Evolutionary conservation across 495 filamentous ascomycete genomes (phyloP), one percentile per base, ranked within the genome.

Genomic region (Aspergillus baeticus): DNA sequence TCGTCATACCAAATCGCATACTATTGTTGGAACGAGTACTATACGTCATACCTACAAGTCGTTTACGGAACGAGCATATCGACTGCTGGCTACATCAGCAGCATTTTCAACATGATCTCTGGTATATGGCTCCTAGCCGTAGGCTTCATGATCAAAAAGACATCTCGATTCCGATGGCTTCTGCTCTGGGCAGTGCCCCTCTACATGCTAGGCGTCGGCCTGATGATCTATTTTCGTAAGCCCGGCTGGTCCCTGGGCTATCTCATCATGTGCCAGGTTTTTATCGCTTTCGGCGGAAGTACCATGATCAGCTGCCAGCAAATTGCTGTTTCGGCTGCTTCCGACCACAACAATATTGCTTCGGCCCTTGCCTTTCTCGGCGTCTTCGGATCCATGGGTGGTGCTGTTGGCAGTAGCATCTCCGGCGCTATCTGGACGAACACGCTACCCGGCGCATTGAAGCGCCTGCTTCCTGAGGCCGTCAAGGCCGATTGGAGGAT

Each of bases 41-140:
- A 88, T 69, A 75, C 69, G 31, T 89, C 85, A 15, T 90, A 84
- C 70, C 74, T 93, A 6, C 87, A 90, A 72, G 88, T 89, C 1
- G 89, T 93, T 36, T 78, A 86, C 59, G 70, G 74, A 22, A 72
- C 84, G 6, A 78, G 55, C 63, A 59, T 85, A 56, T 71, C 73
- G 7, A 51, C 83, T 5, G 74, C 87, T 1, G 79, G 80, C 1
- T 82, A 82, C 57, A 74, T 86, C 57, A 71, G 67, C 8, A 81
- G 81, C 54, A 72, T 72, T 57, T 80, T 78, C 68, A 73, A 68
- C 63, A 65, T 83, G 21, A 75, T 76, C 43, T 76, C 79, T 14
- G 75, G 75, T 49, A 61, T 79, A 17, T 65, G 66, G 51, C 56
- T 72, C 2, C 62, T 87, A 34, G 49, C 80, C 17, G 75, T 79